Base-by-base conservation (phyloP, 2,329 filamentous ascomycete species). In the Venturia nashicola region DNA sequence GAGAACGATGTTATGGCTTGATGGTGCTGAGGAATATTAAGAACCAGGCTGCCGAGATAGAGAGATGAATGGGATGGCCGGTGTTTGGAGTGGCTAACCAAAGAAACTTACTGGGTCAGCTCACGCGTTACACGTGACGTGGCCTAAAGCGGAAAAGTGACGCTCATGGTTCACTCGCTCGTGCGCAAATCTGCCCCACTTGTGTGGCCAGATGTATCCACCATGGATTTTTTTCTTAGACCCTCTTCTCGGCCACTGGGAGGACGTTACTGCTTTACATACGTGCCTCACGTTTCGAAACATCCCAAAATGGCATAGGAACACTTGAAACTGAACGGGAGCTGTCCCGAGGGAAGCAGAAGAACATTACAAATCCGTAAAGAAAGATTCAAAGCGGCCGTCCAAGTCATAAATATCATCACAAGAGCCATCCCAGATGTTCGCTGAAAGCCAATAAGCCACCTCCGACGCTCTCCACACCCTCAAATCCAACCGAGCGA, bases 401-500 rank as follows among this genome's bases (percentile, higher is more conserved):
- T 60, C 59, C 59, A 34, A 42, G 42, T 60, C 59, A 44, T 60
- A 12, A 43, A 42, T 12, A n/a, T 60, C 11, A 60, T 42, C 59
- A 44, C 11, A 23, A 34, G n/a, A 42, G n/a, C 59, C 59, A 44
- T n/a, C 59, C 23, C 27, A 60, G 46, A 42, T 44, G 32, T 23
- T 40, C 36, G 16, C 36, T 42, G 36, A 27, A 60, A 42, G 16
- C 36, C n/a, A 60, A 39, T 42, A 23, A 60, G 42, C 14, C 59
- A 32, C 59, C 36, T 43, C 36, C 39, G n/a, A 32, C 51, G 11
- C 32, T 27, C 51, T 57, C 16, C 51, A 57, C 51, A 36, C 32
- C 51, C 51, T 36, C 59, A 60, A n/a, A 14, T 43, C 36, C 59
- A 60, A 60, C 14, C 59, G 20, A 42, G 59, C 59, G 39, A 60